These are phyloP conservation scores for Apiospora phragmitis DNA, from an alignment of 2,329 filamentous ascomycete species.

Conservation along the genomic window DNA sequence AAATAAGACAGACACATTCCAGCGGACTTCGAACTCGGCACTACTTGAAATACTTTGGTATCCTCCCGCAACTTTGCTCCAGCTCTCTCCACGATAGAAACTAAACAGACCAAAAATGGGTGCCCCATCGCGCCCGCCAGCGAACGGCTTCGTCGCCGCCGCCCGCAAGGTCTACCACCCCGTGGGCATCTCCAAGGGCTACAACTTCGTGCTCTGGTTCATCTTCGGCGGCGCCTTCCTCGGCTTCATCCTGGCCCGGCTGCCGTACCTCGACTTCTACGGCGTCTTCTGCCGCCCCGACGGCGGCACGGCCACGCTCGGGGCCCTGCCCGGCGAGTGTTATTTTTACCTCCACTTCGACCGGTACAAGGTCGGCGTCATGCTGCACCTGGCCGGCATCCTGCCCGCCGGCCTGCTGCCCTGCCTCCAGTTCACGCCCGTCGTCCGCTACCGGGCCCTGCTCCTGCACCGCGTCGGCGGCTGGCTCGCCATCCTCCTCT, in stretches of 20 bases:
- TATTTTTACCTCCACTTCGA: constrained; percentile 35
- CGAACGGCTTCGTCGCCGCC: constrained; percentile 35
- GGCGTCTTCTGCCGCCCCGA: constrained; percentile 30
- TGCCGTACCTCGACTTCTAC: constrained; percentile 50
- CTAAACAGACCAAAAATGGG: neutral
- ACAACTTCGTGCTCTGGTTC: constrained; percentile 58
- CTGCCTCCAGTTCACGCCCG: constrained; percentile 50
- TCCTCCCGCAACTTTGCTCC: neutral
- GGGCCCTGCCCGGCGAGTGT: constrained; percentile 40
- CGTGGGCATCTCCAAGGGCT: constrained; percentile 56
- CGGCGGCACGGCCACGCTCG: constrained; percentile 18
- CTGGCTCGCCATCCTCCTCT: constrained; percentile 51
- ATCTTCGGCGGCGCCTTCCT: constrained; percentile 47
- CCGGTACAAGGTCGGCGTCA: constrained; percentile 40
- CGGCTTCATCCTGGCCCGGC: constrained; percentile 48
- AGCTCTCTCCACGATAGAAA: neutral
- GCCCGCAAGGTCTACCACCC: constrained; percentile 41
- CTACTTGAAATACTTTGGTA: neutral
- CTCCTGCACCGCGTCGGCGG: constrained; percentile 62
- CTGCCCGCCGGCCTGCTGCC: constrained; percentile 46
- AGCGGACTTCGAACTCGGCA: neutral
- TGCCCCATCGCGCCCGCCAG: neutral
- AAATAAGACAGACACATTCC: neutral
- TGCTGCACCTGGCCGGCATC: constrained; percentile 46
- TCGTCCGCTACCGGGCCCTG: constrained; percentile 46